Percentiles rank a stretch among this genome's conserved stretches.
phyloP scores from a whole-genome alignment of 352 stramenopile genomes.

The Blastocystis sp. region DNA sequence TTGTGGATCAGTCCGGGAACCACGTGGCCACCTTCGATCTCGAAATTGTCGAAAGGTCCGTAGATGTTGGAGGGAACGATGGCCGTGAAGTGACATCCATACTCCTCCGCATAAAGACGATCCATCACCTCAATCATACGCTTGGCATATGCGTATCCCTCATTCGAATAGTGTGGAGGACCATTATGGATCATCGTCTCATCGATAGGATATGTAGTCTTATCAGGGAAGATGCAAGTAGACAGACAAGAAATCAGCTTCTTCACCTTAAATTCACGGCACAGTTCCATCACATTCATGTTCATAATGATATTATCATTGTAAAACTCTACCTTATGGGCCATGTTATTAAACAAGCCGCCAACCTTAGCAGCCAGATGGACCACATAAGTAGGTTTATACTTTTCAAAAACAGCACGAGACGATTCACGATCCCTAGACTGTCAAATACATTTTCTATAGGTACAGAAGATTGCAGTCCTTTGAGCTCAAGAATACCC shows the following conservation, averaged over 20 bases:
- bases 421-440: constrained; percentile 72
- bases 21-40: constrained; percentile 89
- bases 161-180: constrained; percentile 73
- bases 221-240: constrained; percentile 97
- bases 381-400: constrained; percentile 89
- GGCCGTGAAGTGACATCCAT: constrained; percentile 91
- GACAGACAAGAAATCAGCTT: constrained; percentile 95
- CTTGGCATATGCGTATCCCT: constrained; percentile 94
- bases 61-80: constrained; percentile 99
- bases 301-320: constrained; percentile 97
- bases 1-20: constrained; percentile 97
- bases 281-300: constrained; percentile 94
- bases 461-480: constrained; percentile 83
- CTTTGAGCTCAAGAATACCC: constrained; percentile 84
- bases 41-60: constrained; percentile 95
- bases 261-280: constrained; percentile 73
- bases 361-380: constrained; percentile 84
- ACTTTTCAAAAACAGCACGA: constrained; percentile 82
- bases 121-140: constrained; percentile 96
- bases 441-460: neutral
- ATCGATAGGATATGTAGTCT: constrained; percentile 94
- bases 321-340: constrained; percentile 91
- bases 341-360: constrained; percentile 77
- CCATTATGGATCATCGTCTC: constrained; percentile 91
- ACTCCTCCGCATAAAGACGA: constrained; percentile 75